phyloP scores from a whole-genome alignment of 176 grass and related monocot genomes.

The Aegilops bicornis region DNA sequence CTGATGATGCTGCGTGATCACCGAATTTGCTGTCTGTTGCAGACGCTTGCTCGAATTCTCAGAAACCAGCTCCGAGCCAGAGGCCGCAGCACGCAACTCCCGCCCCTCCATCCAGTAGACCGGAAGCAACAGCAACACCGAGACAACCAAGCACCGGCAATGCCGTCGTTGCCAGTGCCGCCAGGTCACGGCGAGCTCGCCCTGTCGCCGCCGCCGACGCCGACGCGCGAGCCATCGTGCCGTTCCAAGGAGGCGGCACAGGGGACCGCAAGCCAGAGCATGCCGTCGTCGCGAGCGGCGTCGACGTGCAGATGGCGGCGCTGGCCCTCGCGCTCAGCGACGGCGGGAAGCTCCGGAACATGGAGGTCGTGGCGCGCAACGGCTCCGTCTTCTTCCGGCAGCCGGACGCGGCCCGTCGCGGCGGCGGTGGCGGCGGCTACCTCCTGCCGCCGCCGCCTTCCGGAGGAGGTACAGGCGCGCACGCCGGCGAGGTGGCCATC shows the following conservation, averaged over 20 bases:
- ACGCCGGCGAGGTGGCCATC: conserved; percentile 46
- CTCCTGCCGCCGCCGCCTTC: not conserved
- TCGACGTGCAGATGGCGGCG: conserved; percentile 76
- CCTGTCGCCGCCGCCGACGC: not conserved
- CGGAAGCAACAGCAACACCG: conserved; percentile 10
- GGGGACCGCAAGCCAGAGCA: conserved; percentile 3
- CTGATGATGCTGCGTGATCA: not conserved
- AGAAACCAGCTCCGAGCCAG: conserved; percentile 31
- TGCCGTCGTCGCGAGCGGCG: conserved; percentile 1
- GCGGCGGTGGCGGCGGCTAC: conserved; percentile 9
- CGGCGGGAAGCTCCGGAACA: conserved; percentile 81
- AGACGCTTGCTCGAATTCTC: conserved; percentile 50
- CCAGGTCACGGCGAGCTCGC: conserved; percentile 28
- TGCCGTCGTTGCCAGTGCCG: conserved; percentile 4
- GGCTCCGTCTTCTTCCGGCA: conserved; percentile 48
- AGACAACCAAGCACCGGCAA: conserved; percentile 26
- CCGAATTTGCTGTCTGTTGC: not conserved
- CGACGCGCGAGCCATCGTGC: conserved; percentile 58
- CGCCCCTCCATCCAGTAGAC: conserved; percentile 30
- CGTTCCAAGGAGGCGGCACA: conserved; percentile 40
- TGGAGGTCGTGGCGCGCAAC: conserved; percentile 49
- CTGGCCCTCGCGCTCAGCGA: conserved; percentile 89
- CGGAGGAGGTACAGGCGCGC: not conserved
- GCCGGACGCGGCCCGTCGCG: conserved; percentile 15
- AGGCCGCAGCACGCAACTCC: conserved; percentile 37